Conservation (phyloP, 306 rosid genomes). For the Acmispon strigosus region DNA sequence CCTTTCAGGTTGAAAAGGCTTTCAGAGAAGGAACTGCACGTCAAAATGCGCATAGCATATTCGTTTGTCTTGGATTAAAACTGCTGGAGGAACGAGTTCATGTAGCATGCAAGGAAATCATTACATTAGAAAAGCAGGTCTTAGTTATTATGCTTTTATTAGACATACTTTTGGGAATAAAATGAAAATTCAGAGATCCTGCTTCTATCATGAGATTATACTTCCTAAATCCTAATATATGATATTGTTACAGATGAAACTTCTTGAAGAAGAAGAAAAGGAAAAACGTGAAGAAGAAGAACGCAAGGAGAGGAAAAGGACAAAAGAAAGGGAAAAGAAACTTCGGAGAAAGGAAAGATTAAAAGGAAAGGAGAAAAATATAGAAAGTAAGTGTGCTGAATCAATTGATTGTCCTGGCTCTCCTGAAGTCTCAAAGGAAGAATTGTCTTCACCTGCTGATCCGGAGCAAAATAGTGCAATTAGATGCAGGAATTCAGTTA, state of each 20-base stretch:
- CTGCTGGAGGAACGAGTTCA: conserved; percentile 95
- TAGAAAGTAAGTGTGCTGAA: conserved; percentile 44
- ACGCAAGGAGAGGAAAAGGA: conserved; percentile 87
- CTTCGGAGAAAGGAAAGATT: conserved; percentile 89
- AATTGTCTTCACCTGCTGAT: conserved; percentile 41
- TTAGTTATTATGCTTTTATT: conserved; percentile 23
- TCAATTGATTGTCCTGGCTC: conserved; percentile 33
- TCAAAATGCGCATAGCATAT: conserved; percentile 98
- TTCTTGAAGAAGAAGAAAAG: conserved; percentile 98
- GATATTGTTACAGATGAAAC: conserved; percentile 64
- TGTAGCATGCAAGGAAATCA: conserved; percentile 96
- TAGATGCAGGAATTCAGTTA: conserved; percentile 39
- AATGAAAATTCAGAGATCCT: not conserved
- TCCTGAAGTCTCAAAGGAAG: conserved; percentile 56
- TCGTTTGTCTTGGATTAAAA: conserved; percentile 88
- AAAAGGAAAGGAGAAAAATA: conserved; percentile 87
- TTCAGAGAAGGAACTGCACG: conserved; percentile 99
- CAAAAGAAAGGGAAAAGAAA: conserved; percentile 88
- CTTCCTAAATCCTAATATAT: conserved; percentile 22
- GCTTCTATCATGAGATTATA: conserved; percentile 13
- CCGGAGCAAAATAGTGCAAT: conserved; percentile 44
- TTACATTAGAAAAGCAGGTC: conserved; percentile 94
- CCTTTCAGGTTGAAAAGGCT: conserved; percentile 91
- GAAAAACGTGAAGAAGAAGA: conserved; percentile 96
- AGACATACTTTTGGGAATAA: no score